Evolutionary conservation across 768 basidiomycete species (phyloP).

Genomic region (Leccinum incarnatum): DNA sequence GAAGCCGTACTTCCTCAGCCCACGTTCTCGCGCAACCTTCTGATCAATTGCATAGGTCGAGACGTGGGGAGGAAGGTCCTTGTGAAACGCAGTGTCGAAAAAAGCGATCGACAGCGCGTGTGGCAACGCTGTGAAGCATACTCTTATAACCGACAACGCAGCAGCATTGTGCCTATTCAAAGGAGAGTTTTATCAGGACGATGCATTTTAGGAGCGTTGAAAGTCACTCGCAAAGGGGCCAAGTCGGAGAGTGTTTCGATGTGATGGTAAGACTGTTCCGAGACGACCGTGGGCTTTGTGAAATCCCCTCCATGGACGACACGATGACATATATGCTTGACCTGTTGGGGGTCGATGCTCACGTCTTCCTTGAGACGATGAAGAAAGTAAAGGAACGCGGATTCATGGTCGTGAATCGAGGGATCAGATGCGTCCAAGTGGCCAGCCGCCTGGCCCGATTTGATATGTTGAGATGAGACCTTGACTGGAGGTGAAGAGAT

Average conservation of each 20-base stretch:
- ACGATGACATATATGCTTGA: constrained; percentile 65
- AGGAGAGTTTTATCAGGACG: not conserved
- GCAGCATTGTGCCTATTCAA: constrained; percentile 56
- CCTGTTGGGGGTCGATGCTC: constrained; percentile 40
- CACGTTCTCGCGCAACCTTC: constrained; percentile 54
- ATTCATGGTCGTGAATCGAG: constrained; percentile 52
- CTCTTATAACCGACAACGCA: constrained; percentile 56
- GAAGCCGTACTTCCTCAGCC: constrained; percentile 87
- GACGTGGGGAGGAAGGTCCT: constrained; percentile 70
- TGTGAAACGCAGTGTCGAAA: constrained; percentile 88
- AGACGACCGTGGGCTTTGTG: constrained; percentile 65
- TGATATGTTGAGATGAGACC: constrained; percentile 41
- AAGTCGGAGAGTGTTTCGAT: constrained; percentile 74
- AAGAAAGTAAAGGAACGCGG: constrained; percentile 64
- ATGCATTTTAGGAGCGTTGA: not conserved
- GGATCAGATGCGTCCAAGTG: constrained; percentile 28
- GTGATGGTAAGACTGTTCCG: constrained; percentile 64
- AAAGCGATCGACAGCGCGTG: constrained; percentile 73
- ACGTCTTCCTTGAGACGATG: constrained; percentile 41
- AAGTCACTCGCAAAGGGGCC: constrained; percentile 65
- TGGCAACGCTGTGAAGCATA: constrained; percentile 62
- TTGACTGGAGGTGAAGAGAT: constrained; percentile 54
- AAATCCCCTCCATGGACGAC: constrained; percentile 89
- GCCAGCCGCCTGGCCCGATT: not conserved
- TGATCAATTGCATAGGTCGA: constrained; percentile 78